These are phyloP conservation scores for Lachnellula cervina DNA, from an alignment of 2,329 filamentous ascomycete genomes.

Conservation along the genomic window DNA sequence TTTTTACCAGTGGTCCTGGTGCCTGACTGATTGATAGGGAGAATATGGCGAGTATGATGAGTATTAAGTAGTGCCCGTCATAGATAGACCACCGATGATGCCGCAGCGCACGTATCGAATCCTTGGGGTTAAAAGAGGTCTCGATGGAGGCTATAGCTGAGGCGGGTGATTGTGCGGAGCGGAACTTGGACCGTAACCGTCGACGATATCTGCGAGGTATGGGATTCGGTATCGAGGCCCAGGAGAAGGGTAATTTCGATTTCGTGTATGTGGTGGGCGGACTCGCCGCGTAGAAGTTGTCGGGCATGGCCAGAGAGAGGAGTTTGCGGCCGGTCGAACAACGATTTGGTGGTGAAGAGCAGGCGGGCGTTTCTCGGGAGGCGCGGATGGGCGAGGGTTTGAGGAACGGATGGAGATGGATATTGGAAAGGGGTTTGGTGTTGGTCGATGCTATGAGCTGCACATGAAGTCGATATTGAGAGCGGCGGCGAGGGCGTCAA, in stretches of 20 bases:
- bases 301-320: constrained; percentile 17
- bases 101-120: constrained; percentile 71
- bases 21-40: constrained; percentile 75
- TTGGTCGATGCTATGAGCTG: constrained; percentile 24
- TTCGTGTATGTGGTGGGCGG: constrained; percentile 28
- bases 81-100: constrained; percentile 75
- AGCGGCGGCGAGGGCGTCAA: constrained; percentile 3
- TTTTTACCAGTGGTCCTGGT: constrained; percentile 74
- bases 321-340: constrained; percentile 4
- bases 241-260: constrained; percentile 38
- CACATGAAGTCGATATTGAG: constrained; percentile 26
- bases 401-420: constrained; percentile 13
- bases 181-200: constrained; percentile 64
- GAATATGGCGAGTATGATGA: constrained; percentile 73
- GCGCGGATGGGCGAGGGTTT: constrained; percentile 5
- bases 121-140: constrained; percentile 74
- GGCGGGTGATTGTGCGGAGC: constrained; percentile 59
- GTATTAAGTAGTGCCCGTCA: constrained; percentile 78
- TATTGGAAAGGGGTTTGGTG: constrained; percentile 11
- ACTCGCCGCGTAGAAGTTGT: constrained; percentile 19
- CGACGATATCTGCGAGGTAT: constrained; percentile 62
- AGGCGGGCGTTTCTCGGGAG: constrained; percentile 1
- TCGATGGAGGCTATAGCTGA: constrained; percentile 72
- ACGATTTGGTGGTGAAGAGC: neutral
- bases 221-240: constrained; percentile 44